A percentile compares a stretch with the other conserved stretches of the same genome.
These are phyloP conservation scores for Pleodorina starrii DNA, from an alignment of 139 green algal genomes.

Conservation along the genomic window DNA sequence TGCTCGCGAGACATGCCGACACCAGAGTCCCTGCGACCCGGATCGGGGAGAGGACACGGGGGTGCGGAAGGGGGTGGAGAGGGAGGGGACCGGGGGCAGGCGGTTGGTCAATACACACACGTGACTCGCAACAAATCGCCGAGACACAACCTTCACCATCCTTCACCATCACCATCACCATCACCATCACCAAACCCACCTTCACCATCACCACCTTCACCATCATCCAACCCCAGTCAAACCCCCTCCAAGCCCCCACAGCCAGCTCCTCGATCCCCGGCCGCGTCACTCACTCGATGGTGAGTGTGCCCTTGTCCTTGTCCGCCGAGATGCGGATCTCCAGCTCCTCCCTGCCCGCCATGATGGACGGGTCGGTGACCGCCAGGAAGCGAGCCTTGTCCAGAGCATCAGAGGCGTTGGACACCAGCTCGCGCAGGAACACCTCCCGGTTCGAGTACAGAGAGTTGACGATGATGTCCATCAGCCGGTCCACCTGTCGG, in stretches of 20 bases:
- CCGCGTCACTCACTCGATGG: slow-evolving; percentile 87
- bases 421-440: slow-evolving; percentile 94
- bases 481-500: slow-evolving; percentile 92
- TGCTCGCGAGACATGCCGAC: slow-evolving; percentile 97
- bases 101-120: no score
- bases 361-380: slow-evolving; percentile 72
- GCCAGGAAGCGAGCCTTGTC: slow-evolving; percentile 92
- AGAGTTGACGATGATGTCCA: slow-evolving; percentile 99
- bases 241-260: neutral
- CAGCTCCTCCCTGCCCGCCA: slow-evolving; percentile 82
- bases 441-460: slow-evolving; percentile 97
- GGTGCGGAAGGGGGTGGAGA: neutral
- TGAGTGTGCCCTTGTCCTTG: slow-evolving; percentile 87
- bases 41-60: neutral
- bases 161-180: no score
- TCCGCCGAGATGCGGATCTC: slow-evolving; percentile 94
- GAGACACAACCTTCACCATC: no score
- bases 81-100: no score
- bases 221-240: no score
- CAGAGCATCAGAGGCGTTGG: slow-evolving; percentile 95
- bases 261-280: neutral
- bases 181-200: no score
- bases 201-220: no score
- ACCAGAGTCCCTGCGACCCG: slow-evolving; percentile 82
- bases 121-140: no score